A percentile compares a stretch with the other conserved stretches of the same genome.
phyloP scores from a whole-genome alignment of 257 asterid genomes.

The Dorcoceras hygrometricum region DNA sequence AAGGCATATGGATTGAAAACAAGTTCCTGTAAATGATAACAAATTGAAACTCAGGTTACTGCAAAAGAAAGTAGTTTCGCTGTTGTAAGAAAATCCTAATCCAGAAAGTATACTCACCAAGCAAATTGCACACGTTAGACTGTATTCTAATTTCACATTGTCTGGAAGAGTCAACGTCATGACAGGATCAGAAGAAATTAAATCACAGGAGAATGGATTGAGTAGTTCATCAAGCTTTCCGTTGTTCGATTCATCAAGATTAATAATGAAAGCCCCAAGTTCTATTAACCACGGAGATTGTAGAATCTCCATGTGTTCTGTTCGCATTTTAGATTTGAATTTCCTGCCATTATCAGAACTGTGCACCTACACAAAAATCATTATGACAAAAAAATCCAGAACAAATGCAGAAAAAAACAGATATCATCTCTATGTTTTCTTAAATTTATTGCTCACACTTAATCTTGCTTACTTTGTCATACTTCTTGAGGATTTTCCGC shows the following conservation, averaged over 20 bases:
- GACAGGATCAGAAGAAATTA: conserved; percentile 40
- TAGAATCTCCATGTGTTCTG: conserved; percentile 65
- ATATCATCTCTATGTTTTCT: neutral
- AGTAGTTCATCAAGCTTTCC: conserved; percentile 32
- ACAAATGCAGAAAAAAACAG: neutral
- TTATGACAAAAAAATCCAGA: neutral
- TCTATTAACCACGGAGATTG: conserved; percentile 90
- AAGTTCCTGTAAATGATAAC: conserved; percentile 46
- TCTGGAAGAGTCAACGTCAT: conserved; percentile 66
- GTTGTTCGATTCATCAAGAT: conserved; percentile 37
- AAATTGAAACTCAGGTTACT: neutral
- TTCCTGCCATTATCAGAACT: conserved; percentile 68
- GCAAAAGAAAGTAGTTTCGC: neutral
- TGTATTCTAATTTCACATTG: conserved; percentile 55
- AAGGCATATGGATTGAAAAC: conserved; percentile 73
- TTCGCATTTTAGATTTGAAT: conserved; percentile 63
- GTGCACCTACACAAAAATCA: conserved; percentile 51
- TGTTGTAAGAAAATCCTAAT: neutral
- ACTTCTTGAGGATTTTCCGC: conserved; percentile 88
- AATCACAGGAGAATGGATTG: conserved; percentile 51
- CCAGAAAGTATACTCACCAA: conserved; percentile 45
- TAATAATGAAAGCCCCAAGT: conserved; percentile 71
- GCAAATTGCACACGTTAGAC: conserved; percentile 82
- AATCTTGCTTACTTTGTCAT: conserved; percentile 33
- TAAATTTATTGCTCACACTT: neutral